Percentiles rank a stretch among this genome's conserved stretches.
Evolutionary conservation across 2,329 filamentous ascomycete genomes (phyloP).

Genomic region (Fusarium redolens): DNA sequence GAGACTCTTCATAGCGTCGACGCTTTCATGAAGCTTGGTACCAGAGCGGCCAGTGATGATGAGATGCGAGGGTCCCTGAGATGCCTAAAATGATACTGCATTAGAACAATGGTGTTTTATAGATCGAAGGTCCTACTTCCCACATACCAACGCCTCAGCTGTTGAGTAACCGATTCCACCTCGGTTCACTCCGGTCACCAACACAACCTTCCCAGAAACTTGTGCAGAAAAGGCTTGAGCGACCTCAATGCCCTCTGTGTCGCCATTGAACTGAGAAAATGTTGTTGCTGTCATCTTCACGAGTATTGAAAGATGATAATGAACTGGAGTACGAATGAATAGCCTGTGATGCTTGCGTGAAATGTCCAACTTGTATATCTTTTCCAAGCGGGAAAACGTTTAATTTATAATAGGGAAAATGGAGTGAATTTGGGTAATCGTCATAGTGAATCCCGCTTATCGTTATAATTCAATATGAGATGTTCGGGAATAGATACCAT

Average conservation of each 20-base stretch:
- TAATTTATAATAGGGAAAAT: background rate
- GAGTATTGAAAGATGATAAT: too few species aligned
- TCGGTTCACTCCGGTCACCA: background rate
- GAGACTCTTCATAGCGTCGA: background rate
- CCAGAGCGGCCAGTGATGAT: background rate
- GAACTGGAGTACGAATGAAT: too few species aligned
- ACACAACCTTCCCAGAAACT: background rate
- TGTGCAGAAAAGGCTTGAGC: background rate
- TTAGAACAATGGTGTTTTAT: accelerated
- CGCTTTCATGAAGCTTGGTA: background rate
- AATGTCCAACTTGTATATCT: accelerated
- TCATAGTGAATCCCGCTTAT: background rate
- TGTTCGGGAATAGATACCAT: background rate
- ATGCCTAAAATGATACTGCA: accelerated
- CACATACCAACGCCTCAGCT: background rate
- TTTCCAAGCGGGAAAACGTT: accelerated
- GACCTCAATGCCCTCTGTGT: background rate
- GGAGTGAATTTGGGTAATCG: background rate
- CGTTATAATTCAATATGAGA: accelerated
- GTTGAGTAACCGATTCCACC: background rate
- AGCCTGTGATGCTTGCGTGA: background rate
- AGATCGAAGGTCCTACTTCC: background rate
- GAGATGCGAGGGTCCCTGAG: background rate
- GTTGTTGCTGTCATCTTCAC: background rate
- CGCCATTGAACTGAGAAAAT: background rate